These are phyloP conservation scores for Sorghum bicolor DNA, from an alignment of 176 grass and related monocot genomes.

Conservation along the genomic window Sorghum_bicolor_NCBIv3 NC_012874.2:4307501-4308000, in stretches of 20 bases:
- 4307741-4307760: not conserved
- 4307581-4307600: not conserved
- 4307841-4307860: not conserved
- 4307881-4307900: not conserved
- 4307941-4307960: not conserved
- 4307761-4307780: not conserved
- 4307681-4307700: not conserved
- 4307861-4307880: slow-evolving; percentile 13
- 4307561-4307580: not conserved
- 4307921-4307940: not conserved
- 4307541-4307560: not conserved
- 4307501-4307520: not conserved
- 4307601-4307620: not conserved
- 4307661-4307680: slow-evolving; percentile 3
- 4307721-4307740: not conserved
- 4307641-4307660: not conserved
- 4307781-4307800: not conserved
- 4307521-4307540: not conserved
- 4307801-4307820: not conserved
- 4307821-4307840: slow-evolving; percentile 7
- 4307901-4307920: not conserved
- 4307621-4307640: not conserved
- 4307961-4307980: not conserved
- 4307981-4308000: not conserved
- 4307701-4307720: not conserved